A percentile compares a stretch with the other conserved stretches of the same genome.
Conservation (phyloP, 208 protist genomes). For the Strigomonas culicis region DNA sequence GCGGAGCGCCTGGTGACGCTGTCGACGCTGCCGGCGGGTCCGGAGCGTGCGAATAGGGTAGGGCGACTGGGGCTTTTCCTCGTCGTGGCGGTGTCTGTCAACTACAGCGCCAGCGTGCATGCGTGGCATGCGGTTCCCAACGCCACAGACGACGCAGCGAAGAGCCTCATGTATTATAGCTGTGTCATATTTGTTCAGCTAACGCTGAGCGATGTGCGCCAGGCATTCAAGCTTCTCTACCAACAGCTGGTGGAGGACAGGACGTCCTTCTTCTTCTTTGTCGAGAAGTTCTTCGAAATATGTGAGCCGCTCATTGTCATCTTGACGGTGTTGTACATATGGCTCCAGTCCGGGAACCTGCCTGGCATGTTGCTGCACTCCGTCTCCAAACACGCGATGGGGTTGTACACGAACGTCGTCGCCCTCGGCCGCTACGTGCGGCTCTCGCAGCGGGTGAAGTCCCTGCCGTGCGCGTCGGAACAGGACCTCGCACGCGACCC, state of each 20-base stretch:
- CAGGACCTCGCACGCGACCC: constrained; percentile 52
- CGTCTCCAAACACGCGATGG: constrained; percentile 29
- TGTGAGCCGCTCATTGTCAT: not conserved
- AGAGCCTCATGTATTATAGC: constrained; percentile 24
- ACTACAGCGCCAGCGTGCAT: not conserved
- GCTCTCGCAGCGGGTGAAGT: constrained; percentile 30
- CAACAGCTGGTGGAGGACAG: constrained; percentile 10
- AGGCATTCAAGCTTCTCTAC: constrained; percentile 3
- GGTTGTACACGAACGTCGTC: constrained; percentile 30
- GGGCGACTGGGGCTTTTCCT: constrained; percentile 14
- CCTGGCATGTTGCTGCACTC: constrained; percentile 54
- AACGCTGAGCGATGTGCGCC: constrained; percentile 19
- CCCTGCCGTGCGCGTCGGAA: constrained; percentile 31
- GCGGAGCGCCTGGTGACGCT: constrained; percentile 30
- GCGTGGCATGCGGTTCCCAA: not conserved
- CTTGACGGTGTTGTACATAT: not conserved
- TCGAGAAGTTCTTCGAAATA: constrained; percentile 5
- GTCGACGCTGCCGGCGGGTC: constrained; percentile 2
- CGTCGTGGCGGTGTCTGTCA: constrained; percentile 5
- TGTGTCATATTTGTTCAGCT: constrained; percentile 33
- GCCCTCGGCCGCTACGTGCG: constrained; percentile 34
- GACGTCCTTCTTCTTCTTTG: not conserved
- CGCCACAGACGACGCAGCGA: constrained; percentile 12
- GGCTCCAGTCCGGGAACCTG: not conserved
- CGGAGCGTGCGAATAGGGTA: not conserved